Evolutionary conservation across 2,329 filamentous ascomycete species (phyloP), one percentile per base, ranked within the genome.

Genomic region (Pseudomassariella vexata): DNA sequence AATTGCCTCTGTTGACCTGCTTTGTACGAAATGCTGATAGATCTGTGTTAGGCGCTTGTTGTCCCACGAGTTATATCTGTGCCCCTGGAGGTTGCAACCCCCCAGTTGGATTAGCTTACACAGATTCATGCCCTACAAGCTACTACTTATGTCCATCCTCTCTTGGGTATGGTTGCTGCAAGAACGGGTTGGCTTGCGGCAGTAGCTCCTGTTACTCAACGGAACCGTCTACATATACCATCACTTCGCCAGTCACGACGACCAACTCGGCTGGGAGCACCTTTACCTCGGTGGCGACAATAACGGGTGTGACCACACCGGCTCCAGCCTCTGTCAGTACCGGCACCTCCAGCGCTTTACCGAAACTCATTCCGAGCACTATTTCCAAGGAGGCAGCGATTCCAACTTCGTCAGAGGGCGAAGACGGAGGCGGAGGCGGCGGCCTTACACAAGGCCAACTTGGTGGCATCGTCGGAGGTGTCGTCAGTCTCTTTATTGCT

Each of bases 391-490:
- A 53, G 5, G 41, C 55, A 1, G 55, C 60, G 4, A 40, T 53
- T 1, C 38, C 55, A 10, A 49, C 52, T 1, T 38, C 31, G 19
- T 35, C 31, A 16, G 41, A 45, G 11, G 23, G 43, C 8, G 40
- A 40, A 12, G 42, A 46, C 14, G 41, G 39, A 7, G 46, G 54
- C 25, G 42, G 50, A n/a, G 32, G 21, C 19, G 42, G 51, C 15
- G 54, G 59, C 9, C 52, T 71, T 15, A 59, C 61, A 5, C 50
- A 44, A 1, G 58, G 50, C 1, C 56, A 65, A 17, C 53, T 78
- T 3, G 72, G 66, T 3, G 74, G 73, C 3, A 73, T 77, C 15
- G 60, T 77, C 20, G 68, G 62, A 3, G 73, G 69, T 2, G 65
- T 65, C 9, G 53, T 70, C 3, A 60, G 57, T 1, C 47, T 77